Conservation (phyloP, 2,329 filamentous ascomycete genomes). For the Zalaria sp. region DNA sequence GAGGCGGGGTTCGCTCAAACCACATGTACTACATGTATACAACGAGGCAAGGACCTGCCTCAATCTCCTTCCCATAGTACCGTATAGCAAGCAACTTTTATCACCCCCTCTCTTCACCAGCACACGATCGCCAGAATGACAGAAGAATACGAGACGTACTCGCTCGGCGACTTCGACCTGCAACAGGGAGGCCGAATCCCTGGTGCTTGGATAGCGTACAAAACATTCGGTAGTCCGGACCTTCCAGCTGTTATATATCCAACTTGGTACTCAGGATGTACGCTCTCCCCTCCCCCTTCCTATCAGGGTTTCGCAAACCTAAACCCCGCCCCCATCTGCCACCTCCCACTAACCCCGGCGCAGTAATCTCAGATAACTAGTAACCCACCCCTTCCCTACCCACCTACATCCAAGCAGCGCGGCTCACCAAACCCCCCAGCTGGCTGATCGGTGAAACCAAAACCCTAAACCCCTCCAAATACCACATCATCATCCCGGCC, state of each 20-base stretch:
- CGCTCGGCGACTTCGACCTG: slow-evolving; percentile 33
- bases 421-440: slow-evolving; percentile 1
- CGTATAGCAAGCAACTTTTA: too few relatives aligned
- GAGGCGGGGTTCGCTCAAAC: too few relatives aligned
- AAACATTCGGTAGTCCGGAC: slow-evolving; percentile 52
- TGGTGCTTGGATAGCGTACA: slow-evolving; percentile 59
- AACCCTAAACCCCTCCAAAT: slow-evolving; percentile 48
- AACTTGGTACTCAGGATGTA: slow-evolving; percentile 57
- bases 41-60: too few relatives aligned
- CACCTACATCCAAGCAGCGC: too few relatives aligned
- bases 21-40: too few relatives aligned
- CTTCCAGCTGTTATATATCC: slow-evolving; percentile 61
- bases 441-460: slow-evolving; percentile 58
- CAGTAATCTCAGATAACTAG: slow-evolving; percentile 53
- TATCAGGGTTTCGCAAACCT: background rate
- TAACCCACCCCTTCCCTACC: background rate
- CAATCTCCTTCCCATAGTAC: too few relatives aligned
- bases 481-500: slow-evolving; percentile 55
- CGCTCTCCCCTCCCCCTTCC: slow-evolving; percentile 11
- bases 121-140: slow-evolving; percentile 5
- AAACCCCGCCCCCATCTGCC: too few relatives aligned
- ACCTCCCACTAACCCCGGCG: slow-evolving; percentile 7
- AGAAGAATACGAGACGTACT: slow-evolving; percentile 33
- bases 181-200: slow-evolving; percentile 49
- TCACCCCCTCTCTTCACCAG: too few relatives aligned